phyloP scores from a whole-genome alignment of 768 basidiomycete genomes.

The Neoboletus brunneissimus region DNA sequence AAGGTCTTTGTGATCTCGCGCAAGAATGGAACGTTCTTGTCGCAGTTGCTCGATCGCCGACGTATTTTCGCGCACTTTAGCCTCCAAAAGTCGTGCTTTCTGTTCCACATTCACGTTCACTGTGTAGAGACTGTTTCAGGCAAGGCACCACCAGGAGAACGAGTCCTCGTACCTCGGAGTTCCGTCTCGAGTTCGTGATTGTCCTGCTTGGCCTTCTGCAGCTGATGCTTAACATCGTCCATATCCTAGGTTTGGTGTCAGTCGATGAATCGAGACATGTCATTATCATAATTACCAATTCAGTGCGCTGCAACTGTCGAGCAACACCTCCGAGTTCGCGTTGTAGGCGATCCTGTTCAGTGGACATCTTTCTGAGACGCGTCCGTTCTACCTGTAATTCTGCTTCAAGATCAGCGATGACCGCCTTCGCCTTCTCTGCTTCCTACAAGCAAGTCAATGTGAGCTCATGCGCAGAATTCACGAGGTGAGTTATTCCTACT shows the following conservation, averaged over 20 bases:
- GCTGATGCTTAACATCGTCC: conserved; percentile 67
- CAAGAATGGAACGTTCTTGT: conserved; percentile 70
- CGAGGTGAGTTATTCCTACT: conserved; percentile 36
- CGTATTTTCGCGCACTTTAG: conserved; percentile 63
- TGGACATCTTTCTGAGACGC: conserved; percentile 57
- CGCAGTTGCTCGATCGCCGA: conserved; percentile 72
- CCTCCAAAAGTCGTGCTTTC: conserved; percentile 66
- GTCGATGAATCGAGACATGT: not conserved
- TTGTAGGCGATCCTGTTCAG: conserved; percentile 60
- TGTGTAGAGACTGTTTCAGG: conserved; percentile 23
- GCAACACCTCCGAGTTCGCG: conserved; percentile 65
- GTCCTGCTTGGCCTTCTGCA: conserved; percentile 68
- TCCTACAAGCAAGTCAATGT: conserved; percentile 44
- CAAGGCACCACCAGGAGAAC: not conserved
- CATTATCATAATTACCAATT: conserved; percentile 48
- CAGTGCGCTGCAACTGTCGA: conserved; percentile 64
- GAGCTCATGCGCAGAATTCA: conserved; percentile 1
- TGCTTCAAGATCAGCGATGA: conserved; percentile 66
- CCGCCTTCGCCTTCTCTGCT: conserved; percentile 60
- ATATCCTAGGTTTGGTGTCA: conserved; percentile 57
- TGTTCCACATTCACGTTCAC: conserved; percentile 70
- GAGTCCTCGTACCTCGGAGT: conserved; percentile 54
- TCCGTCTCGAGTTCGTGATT: conserved; percentile 73
- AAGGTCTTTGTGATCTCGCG: conserved; percentile 67
- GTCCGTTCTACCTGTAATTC: conserved; percentile 70